Conservation (phyloP, 1,139 yeast genomes). For the Yamadazyma friedrichii region DNA sequence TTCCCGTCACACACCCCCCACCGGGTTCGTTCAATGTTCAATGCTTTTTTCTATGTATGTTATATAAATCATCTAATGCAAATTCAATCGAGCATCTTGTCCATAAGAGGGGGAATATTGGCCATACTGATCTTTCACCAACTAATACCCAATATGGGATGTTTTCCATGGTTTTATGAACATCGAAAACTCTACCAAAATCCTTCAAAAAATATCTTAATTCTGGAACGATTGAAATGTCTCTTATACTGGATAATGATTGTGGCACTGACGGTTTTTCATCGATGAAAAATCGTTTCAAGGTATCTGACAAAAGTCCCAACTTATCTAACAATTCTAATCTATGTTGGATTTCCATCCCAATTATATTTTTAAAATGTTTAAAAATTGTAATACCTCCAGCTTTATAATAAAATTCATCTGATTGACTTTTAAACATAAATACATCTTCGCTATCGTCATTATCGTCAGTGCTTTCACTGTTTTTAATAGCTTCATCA, state of each 20-base stretch:
- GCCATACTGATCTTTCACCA: constrained; percentile 96
- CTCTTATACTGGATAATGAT: constrained; percentile 52
- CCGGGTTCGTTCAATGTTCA: constrained; percentile 1
- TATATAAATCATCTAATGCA: constrained; percentile 75
- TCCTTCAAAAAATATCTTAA: constrained; percentile 65
- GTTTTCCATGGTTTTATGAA: constrained; percentile 65
- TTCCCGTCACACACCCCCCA: not conserved
- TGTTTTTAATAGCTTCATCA: not conserved
- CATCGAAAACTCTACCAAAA: constrained; percentile 71
- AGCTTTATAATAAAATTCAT: constrained; percentile 29
- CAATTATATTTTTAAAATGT: constrained; percentile 36
- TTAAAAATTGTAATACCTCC: constrained; percentile 32
- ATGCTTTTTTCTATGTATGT: constrained; percentile 41
- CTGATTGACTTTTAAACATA: constrained; percentile 24
- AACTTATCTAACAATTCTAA: constrained; percentile 75
- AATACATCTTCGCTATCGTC: constrained; percentile 21
- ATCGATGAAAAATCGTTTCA: constrained; percentile 80
- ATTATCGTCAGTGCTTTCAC: no score
- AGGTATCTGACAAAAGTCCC: constrained; percentile 68
- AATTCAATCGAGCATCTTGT: constrained; percentile 90
- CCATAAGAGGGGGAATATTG: constrained; percentile 79
- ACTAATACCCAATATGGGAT: constrained; percentile 87
- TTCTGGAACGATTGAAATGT: constrained; percentile 90
- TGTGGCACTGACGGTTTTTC: constrained; percentile 77
- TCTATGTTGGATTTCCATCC: constrained; percentile 78